These are phyloP conservation scores for Penicillium tannophilum DNA, from an alignment of 495 filamentous ascomycete genomes.

Conservation along the genomic window DNA sequence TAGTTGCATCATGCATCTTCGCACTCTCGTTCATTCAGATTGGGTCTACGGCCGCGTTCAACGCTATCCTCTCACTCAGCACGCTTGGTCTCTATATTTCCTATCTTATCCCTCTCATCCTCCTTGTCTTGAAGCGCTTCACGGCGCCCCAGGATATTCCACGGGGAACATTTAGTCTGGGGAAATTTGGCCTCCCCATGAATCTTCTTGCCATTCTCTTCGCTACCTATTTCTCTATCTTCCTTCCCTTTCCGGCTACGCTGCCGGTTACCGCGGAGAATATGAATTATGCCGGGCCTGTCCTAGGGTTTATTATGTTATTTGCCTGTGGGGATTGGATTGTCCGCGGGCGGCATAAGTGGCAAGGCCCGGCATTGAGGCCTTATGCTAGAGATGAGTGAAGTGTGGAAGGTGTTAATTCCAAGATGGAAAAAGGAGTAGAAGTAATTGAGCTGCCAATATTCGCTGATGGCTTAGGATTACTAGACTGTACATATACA, in stretches of 20 bases:
- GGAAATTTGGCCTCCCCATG: constrained; percentile 37
- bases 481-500: background rate
- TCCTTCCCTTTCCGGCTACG: constrained; percentile 47
- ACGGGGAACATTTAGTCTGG: constrained; percentile 34
- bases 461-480: background rate
- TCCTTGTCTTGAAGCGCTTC: constrained; percentile 38
- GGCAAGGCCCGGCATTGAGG: constrained; percentile 32
- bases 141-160: constrained; percentile 28
- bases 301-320: constrained; percentile 41
- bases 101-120: constrained; percentile 36
- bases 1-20: constrained; percentile 32
- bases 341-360: constrained; percentile 38
- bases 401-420: constrained; percentile 1
- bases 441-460: background rate
- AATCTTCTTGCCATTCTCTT: constrained; percentile 48
- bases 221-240: constrained; percentile 43
- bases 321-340: constrained; percentile 46
- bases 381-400: constrained; percentile 19
- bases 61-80: constrained; percentile 44
- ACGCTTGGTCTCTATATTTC: constrained; percentile 43
- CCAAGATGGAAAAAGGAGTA: background rate
- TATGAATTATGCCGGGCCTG: constrained; percentile 50
- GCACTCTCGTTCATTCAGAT: constrained; percentile 40
- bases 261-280: constrained; percentile 42
- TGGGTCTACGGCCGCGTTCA: constrained; percentile 43